A percentile compares a stretch with the other conserved stretches of the same genome.
These are phyloP conservation scores for Hyaloperonospora brassicae DNA, from an alignment of 352 stramenopile species.

Conservation along the genomic window DNA sequence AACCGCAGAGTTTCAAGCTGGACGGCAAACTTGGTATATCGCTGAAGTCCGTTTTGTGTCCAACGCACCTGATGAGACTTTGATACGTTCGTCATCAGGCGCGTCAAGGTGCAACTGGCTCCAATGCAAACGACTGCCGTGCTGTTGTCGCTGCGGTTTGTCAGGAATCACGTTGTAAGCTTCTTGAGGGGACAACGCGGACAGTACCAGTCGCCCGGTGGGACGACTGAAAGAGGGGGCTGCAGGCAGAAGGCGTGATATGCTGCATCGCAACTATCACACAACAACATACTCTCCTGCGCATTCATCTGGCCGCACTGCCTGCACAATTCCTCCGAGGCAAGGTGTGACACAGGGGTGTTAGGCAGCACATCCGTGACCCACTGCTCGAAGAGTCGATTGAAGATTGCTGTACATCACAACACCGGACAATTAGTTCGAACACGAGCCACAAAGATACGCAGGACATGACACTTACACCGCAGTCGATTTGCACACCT, in stretches of 20 bases:
- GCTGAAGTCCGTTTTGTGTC: too few species aligned
- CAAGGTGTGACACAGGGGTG: constrained; percentile 44
- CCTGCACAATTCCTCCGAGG: constrained; percentile 63
- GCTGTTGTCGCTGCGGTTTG: constrained; percentile 15
- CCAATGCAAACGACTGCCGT: too few species aligned
- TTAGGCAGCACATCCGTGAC: constrained; percentile 43
- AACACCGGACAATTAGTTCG: constrained; percentile 8
- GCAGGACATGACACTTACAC: constrained; percentile 40
- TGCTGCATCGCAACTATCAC: constrained; percentile 76
- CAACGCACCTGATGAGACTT: too few species aligned
- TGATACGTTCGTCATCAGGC: too few species aligned
- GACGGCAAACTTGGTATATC: too few species aligned
- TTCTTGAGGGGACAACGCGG: constrained; percentile 52
- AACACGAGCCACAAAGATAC: not conserved
- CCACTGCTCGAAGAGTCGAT: constrained; percentile 73
- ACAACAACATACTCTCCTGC: constrained; percentile 72
- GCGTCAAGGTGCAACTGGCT: too few species aligned
- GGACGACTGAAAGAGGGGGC: constrained; percentile 52
- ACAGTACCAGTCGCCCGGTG: constrained; percentile 76
- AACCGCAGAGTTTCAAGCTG: too few species aligned
- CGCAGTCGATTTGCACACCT: constrained; percentile 64
- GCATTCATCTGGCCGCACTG: constrained; percentile 54
- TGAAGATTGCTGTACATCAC: constrained; percentile 53
- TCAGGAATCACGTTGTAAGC: constrained; percentile 13
- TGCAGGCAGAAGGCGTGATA: constrained; percentile 80